Base-by-base conservation (phyloP, 1,284 basidiomycete genomes). In the Cryptococcus deneoformans region DNA sequence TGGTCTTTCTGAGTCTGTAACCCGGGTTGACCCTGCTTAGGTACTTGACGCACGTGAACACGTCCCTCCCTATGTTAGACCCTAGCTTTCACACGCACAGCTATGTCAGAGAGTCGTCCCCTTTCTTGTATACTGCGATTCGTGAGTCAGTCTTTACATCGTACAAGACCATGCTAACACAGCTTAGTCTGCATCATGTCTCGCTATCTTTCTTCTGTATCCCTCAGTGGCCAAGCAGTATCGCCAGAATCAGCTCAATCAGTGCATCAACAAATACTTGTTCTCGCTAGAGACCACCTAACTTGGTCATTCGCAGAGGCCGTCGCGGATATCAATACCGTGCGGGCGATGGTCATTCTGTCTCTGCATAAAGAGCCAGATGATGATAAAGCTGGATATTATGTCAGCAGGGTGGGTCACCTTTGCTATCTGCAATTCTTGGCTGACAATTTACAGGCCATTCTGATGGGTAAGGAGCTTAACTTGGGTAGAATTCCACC, bases 301-400 rank as follows among this genome's bases (percentile, higher is more conserved):
- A 67, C 65, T 39, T 66, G 66, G 68, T 55, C 67, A 3, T 73
- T 69, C 49, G 68, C 67, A 10, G 66, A 71, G 47, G 71, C 68
- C 0, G 57, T 63, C 29, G 53, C 59, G 36, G 63, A 58, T 3
- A 56, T 73, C 20, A 65, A 71, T 34, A 64, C 69, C 7, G 63
- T 71, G 1, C 61, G 69, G 46, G 71, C 69, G 1, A 64, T 71
- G 46, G 57, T 61, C 5, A 55, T 69, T 3, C 52, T 73, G 16
- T 59, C 62, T 8, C 55, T 73, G 10, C 65, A 67, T 60, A 73
- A 73, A 50, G 71, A 73, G 53, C 68, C 71, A 4, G 69, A 73
- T 34, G 71, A 73, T 51, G 69, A 73, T 46, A 73, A 71, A 55
- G 66, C 71, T 3, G 62, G 67, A 14, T 71, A 64, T 52, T 68